A percentile compares a stretch with the other conserved stretches of the same genome.
Evolutionary conservation across 805 yeast genomes (phyloP).

Genomic region (Kluyveromyces wickerhamii): DNA sequence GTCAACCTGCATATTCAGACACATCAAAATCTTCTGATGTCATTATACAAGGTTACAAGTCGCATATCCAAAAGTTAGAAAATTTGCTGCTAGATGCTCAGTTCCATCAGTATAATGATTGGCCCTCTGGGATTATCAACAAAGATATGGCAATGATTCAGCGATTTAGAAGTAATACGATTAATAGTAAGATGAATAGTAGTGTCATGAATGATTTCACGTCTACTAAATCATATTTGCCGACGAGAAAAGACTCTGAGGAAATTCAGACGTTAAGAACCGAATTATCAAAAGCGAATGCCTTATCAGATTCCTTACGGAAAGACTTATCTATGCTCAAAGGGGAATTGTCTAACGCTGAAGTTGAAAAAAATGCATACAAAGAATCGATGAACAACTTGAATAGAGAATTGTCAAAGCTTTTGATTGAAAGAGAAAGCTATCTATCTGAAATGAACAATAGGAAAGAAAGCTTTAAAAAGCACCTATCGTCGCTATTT

Average conservation of each 20-base stretch:
- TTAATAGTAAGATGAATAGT: not conserved
- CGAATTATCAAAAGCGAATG: constrained; percentile 1
- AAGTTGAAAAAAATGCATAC: constrained; percentile 23
- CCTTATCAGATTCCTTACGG: constrained; percentile 1
- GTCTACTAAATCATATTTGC: no score
- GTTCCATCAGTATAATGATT: constrained; percentile 42
- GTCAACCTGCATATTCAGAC: not conserved
- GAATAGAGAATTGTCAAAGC: constrained; percentile 22
- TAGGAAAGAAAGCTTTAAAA: constrained; percentile 19
- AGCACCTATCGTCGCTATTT: constrained; percentile 8
- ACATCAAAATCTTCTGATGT: constrained; percentile 2
- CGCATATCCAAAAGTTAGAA: constrained; percentile 70
- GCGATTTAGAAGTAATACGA: constrained; percentile 1
- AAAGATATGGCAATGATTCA: constrained; percentile 7
- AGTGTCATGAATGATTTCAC: not conserved
- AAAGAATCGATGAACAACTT: constrained; percentile 22
- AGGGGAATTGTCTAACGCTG: constrained; percentile 13
- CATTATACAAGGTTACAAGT: constrained; percentile 51
- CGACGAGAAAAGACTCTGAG: not conserved
- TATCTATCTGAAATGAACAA: constrained; percentile 1
- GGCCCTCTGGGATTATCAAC: constrained; percentile 37
- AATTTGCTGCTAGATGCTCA: constrained; percentile 68
- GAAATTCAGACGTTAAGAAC: not conserved
- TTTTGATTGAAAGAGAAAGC: constrained; percentile 18
- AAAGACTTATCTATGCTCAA: constrained; percentile 3